Evolutionary conservation across 768 basidiomycete genomes (phyloP), one percentile per base, ranked within the genome.

Genomic region (Mycena crocata): DNA sequence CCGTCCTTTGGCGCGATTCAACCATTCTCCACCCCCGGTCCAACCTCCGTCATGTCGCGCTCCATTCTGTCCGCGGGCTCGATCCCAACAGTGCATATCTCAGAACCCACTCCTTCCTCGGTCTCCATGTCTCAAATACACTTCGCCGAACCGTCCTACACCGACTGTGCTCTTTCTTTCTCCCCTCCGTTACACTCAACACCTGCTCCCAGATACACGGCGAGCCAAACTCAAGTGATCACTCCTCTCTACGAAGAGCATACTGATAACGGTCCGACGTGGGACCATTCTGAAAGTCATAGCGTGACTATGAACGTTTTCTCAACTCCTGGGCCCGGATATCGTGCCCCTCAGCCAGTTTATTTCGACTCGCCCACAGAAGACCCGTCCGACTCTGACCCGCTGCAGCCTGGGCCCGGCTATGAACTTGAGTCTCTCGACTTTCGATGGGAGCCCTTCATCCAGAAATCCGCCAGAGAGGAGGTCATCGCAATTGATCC

Each of bases 391-490:
- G 80, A 80, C 68, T 79, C 82, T 69, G 76, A 76, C 57, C 67
- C 78, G 32, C 74, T 82, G 39, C 74, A 79, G 28, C 54, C 69
- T 46, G 72, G 79, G 28, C 54, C 69, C 44, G 72, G 72, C 51
- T 83, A 80, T 66, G 77, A 79, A 30, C 69, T 86, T 44, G 80
- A 84, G 64, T 74, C 72, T 5, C 75, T 90, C 12, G 86, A 86
- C 70, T 91, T 90, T 68, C 81, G 73, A 56, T 90, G 90, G 89
- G 75, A 78, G 49, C 84, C 84, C 12, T 91, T 90, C 68, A 72
- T 83, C 59, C 74, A 79, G 52, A 78, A 79, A 49, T 58, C 57
- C 13, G 57, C 8, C 34, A n/a, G 28, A 19, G 42, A 55, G n/a
- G 12, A 66, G 26, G 55, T 24, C 30, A 39, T 35, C 26, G 57